Evolutionary conservation across 2,329 filamentous ascomycete genomes (phyloP).

Genomic region (Biscogniauxia marginata): DNA sequence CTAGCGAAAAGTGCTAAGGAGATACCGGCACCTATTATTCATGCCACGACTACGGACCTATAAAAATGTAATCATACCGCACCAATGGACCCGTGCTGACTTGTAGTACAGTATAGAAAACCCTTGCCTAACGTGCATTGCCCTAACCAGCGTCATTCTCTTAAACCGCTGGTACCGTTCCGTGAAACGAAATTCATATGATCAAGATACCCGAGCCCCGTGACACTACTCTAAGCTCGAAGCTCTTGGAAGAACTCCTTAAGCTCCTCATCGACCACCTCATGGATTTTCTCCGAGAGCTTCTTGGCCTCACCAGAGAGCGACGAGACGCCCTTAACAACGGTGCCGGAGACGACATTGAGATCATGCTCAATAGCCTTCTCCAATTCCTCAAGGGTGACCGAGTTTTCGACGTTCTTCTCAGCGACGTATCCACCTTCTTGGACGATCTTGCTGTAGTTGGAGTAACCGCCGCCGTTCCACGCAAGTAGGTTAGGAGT

Average conservation of each 20-base stretch:
- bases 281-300: conserved; percentile 62
- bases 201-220: conserved; percentile 13
- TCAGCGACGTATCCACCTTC: conserved; percentile 66
- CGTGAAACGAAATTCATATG: conserved; percentile 8
- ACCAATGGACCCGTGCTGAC: conserved; percentile 19
- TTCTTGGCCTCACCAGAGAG: conserved; percentile 58
- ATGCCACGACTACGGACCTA: conserved; percentile 20
- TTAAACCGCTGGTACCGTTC: conserved; percentile 11
- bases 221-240: conserved; percentile 29
- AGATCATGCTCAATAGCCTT: conserved; percentile 61
- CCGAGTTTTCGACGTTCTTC: conserved; percentile 38
- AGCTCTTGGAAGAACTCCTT: conserved; percentile 58
- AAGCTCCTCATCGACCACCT: conserved; percentile 61
- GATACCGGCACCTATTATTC: conserved; percentile 10
- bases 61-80: conserved; percentile 22
- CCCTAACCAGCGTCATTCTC: not conserved
- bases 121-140: conserved; percentile 5
- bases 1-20: conserved; percentile 2
- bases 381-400: conserved; percentile 59
- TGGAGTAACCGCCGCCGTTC: conserved; percentile 94
- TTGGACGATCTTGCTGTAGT: conserved; percentile 81
- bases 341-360: conserved; percentile 55
- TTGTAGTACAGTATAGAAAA: conserved; percentile 26
- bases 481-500: conserved; percentile 96
- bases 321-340: conserved; percentile 53